These are phyloP conservation scores for Tuber brumale DNA, from an alignment of 495 filamentous ascomycete genomes.

Conservation along the genomic window DNA sequence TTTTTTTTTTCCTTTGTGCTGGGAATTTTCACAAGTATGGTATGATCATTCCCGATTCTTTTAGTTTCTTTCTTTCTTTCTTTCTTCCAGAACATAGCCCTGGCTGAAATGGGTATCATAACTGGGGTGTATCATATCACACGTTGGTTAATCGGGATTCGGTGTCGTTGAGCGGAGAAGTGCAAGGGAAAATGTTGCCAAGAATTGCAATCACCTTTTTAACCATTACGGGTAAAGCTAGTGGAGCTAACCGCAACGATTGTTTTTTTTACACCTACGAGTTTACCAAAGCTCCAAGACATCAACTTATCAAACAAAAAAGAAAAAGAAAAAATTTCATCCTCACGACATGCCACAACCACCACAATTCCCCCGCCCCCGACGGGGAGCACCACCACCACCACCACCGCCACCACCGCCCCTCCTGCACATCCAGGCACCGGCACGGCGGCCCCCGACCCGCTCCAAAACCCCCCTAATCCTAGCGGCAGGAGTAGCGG, in stretches of 20 bases:
- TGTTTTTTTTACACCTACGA: background rate
- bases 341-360: background rate
- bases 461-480: background rate
- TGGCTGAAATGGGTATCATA: background rate
- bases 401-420: background rate
- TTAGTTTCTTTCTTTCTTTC: no score
- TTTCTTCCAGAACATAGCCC: background rate
- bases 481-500: slow-evolving; percentile 43
- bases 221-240: background rate
- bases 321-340: background rate
- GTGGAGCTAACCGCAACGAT: background rate
- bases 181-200: background rate
- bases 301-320: background rate
- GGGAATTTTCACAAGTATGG: background rate
- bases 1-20: background rate
- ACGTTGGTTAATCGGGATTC: no score
- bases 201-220: background rate
- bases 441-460: background rate
- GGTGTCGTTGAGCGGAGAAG: background rate
- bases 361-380: background rate
- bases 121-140: no score
- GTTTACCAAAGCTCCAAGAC: background rate
- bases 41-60: background rate
- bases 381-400: background rate
- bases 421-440: background rate